A percentile compares a stretch with the other conserved stretches of the same genome.
These are phyloP conservation scores for Hortaea werneckii DNA, from an alignment of 2,329 filamentous ascomycete species.

Conservation along the genomic window DNA sequence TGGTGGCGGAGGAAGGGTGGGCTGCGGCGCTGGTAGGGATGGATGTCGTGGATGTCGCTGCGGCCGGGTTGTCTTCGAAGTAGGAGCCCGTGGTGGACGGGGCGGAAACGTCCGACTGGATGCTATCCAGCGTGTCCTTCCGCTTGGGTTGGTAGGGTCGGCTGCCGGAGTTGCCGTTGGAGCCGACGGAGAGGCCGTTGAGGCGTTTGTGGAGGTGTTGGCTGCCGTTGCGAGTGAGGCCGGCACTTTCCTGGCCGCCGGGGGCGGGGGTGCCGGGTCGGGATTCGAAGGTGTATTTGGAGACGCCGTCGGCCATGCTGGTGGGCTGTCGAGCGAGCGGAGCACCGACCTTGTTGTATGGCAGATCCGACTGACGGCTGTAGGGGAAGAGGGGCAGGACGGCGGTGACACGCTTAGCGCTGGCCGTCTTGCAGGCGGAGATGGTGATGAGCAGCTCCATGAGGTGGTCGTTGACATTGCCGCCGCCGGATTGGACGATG, in stretches of 20 bases:
- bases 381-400: constrained; percentile 95
- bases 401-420: constrained; percentile 83
- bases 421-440: constrained; percentile 93
- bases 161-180: constrained; percentile 34
- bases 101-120: constrained; percentile 17
- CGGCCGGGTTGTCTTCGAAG: constrained; percentile 7
- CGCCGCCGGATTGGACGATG: constrained; percentile 89
- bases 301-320: constrained; percentile 45
- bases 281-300: constrained; percentile 77
- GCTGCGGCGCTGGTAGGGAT: constrained; percentile 6
- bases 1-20: neutral
- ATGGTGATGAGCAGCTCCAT: constrained; percentile 97
- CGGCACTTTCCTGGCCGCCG: constrained; percentile 55
- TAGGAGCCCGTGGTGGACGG: constrained; percentile 3
- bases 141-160: constrained; percentile 13
- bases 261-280: constrained; percentile 77
- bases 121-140: constrained; percentile 23
- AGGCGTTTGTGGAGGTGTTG: constrained; percentile 64
- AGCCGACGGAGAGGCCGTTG: constrained; percentile 55
- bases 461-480: constrained; percentile 89
- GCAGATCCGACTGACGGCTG: constrained; percentile 88
- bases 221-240: constrained; percentile 51
- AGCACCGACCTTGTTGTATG: constrained; percentile 91
- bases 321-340: constrained; percentile 64
- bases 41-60: neutral